These are phyloP conservation scores for Oryza punctata DNA, from an alignment of 176 grass and related monocot species.

Conservation along the genomic window DNA sequence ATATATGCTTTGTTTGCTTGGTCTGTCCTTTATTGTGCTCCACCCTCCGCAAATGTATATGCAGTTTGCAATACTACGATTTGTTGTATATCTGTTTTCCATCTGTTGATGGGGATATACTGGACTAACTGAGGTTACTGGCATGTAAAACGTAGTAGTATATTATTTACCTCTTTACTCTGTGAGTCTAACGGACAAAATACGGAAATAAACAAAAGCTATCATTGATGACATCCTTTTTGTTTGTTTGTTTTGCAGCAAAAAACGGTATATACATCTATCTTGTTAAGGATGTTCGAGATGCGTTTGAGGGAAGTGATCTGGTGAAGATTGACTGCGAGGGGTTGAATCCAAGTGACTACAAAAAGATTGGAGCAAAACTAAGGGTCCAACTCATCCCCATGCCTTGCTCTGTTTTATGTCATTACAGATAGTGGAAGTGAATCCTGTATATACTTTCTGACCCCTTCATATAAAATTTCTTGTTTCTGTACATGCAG, in stretches of 20 bases:
- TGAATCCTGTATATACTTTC: constrained; percentile 15
- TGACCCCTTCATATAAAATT: constrained; percentile 18
- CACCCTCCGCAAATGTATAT: not conserved
- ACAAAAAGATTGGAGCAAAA: constrained; percentile 97
- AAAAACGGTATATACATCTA: constrained; percentile 97
- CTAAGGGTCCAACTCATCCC: constrained; percentile 57
- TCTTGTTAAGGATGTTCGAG: constrained; percentile 81
- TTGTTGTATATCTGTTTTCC: not conserved
- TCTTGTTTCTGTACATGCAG: constrained; percentile 53
- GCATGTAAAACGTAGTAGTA: not conserved
- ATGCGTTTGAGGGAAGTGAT: constrained; percentile 90
- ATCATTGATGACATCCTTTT: not conserved
- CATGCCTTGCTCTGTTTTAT: constrained; percentile 27
- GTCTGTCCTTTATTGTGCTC: not conserved
- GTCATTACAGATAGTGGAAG: constrained; percentile 18
- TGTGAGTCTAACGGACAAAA: not conserved
- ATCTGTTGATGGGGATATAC: not conserved
- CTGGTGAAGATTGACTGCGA: constrained; percentile 79
- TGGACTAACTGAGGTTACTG: constrained; percentile 8
- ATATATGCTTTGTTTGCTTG: not conserved
- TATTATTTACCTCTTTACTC: constrained; percentile 22
- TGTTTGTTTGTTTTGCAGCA: constrained; percentile 49
- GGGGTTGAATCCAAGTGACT: constrained; percentile 95
- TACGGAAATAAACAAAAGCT: not conserved
- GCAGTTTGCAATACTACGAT: constrained; percentile 4